Conservation (phyloP, 345 rosid species). For the Salix koriyanagi region DNA sequence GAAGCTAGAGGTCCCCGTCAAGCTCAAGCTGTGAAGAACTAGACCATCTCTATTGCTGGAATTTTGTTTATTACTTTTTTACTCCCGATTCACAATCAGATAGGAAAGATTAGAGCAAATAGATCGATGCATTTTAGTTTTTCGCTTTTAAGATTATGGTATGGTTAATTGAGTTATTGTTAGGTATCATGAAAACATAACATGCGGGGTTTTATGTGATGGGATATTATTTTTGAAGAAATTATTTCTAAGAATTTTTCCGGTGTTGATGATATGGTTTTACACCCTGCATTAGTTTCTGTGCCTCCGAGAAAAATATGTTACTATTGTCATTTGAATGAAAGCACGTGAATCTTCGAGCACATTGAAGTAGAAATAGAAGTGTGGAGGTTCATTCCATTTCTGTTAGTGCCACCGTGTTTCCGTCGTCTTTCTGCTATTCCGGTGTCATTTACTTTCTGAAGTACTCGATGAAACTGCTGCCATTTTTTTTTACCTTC, state of each 20-base stretch:
- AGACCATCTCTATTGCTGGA: background rate
- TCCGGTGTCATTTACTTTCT: background rate
- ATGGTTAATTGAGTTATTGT: background rate
- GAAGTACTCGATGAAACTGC: background rate
- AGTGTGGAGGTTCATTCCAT: background rate
- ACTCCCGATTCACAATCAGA: background rate
- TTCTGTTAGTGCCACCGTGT: background rate
- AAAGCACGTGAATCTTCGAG: background rate
- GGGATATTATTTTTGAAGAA: background rate
- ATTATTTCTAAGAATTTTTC: background rate
- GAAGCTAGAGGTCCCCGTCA: constrained; percentile 9
- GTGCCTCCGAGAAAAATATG: background rate
- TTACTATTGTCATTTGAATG: background rate
- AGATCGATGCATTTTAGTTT: constrained; percentile 2
- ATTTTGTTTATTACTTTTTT: constrained; percentile 9
- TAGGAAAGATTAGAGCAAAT: constrained; percentile 1
- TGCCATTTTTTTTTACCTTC: background rate
- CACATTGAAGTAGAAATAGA: background rate
- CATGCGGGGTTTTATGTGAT: background rate
- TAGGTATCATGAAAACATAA: background rate
- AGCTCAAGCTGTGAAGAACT: constrained; percentile 5
- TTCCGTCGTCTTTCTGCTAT: background rate
- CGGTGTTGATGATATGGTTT: background rate
- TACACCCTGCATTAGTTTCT: background rate
- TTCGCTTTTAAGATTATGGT: background rate